Base-by-base conservation (phyloP, 1,284 basidiomycete species). In the Sparassis latifolia region DNA sequence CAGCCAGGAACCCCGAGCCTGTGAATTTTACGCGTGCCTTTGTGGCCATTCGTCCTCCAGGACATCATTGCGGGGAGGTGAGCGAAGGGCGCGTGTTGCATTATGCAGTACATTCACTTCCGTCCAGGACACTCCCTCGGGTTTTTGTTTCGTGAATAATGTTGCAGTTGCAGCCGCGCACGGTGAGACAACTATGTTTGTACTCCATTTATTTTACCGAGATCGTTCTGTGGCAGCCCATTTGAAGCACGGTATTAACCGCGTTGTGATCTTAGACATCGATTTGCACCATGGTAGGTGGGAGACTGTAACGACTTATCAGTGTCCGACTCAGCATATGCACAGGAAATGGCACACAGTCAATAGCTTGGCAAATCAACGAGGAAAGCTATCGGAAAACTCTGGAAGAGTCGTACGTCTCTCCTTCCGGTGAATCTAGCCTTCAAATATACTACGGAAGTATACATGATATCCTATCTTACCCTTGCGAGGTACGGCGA, bases 71-170 rank as follows among this genome's bases (percentile, higher is more conserved):
- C 59, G 89, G 89, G 2, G 90, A 92, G 58, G 65, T 65, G 38
- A 32, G 35, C 37, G 10, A 32, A 35, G 41, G 12, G 6, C 39
- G 40, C n/a, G n/a, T 37, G n/a, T 33, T 5, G 10, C n/a, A 7
- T 33, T 44, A 37, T 10, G 38, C 30, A 30, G 28, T 5, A 39
- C n/a, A 35, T 30, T 43, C 3, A 51, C 20, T 2, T 10, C 9
- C 20, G 30, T 40, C 0, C 33, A 67, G 66, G 82, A 92, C 55
- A 80, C 79, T 0, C 95, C 95, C 0, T 87, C 84, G 5, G 96
- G 95, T 0, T 95, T 94, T 67, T 98, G 92, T 68, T 92, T 96
- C 62, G 80, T 97, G 39, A 97, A 98, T 64, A 98, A 98, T 62
- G 90, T 95, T 0, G 84, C 87, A 1, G 81, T 98, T 2, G 94